Evolutionary conservation across 2,329 filamentous ascomycete genomes (phyloP), one percentile per base, ranked within the genome.

Genomic region (Mycosphaerelloides madeirae): DNA sequence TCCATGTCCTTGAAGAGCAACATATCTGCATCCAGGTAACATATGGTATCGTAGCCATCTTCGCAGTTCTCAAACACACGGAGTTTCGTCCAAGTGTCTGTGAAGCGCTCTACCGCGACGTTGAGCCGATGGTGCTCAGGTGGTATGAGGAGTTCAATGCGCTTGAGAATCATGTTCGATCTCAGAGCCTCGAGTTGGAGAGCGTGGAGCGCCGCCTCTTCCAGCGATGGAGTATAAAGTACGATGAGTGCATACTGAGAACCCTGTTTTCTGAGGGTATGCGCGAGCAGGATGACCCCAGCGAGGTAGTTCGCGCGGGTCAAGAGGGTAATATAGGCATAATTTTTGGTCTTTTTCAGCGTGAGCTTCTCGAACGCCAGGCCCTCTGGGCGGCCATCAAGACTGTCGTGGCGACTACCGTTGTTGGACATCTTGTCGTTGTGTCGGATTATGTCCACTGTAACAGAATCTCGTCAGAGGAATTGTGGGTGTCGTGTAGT

Each of bases 51-150:
- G 33, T 65, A 68, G 38, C 58, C 50, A 13, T 43, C n/a, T 14
- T 38, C 14, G 41, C 47, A 51, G 3, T 73, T 47, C 43, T 74
- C 68, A 50, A 77, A 77, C 16, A 76, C 73, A n/a, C 71, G 68
- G 1, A 77, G 62, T 52, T 77, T 76, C 2, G 73, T 76, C 72
- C 73, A 77, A 2, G 74, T 77, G 48, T 77, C 74, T 46, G 65
- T 65, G 58, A 77, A 77, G 15, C 73, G 68, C 44, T 73, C 67
- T 1, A 72, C 71, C 25, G 76, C 72, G 13, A 68, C 53, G 45
- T 68, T 64, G 31, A 66, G 64, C 38, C 65, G 57, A 29, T 61
- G 59, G 36, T 59, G 57, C 3, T 56, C 48, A 19, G 65, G 58
- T 3, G 73, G 67, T 2, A 68, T 59, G 0, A 78, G 58, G 8